Conservation (phyloP, 495 filamentous ascomycete species). For the Astrothelium macrocarpum region DNA sequence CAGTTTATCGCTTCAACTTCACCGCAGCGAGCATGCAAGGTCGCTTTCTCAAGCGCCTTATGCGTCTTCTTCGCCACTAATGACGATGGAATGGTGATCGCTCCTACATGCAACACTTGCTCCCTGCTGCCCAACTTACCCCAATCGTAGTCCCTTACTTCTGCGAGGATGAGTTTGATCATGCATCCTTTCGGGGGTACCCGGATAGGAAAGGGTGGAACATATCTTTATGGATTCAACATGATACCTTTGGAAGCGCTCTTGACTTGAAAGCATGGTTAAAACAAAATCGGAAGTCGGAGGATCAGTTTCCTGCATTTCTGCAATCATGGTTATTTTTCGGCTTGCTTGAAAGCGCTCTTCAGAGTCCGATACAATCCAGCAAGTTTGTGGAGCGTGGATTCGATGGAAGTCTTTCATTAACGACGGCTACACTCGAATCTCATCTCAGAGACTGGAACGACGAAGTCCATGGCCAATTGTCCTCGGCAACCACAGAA, state of each 20-base stretch:
- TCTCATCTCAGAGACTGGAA: not conserved
- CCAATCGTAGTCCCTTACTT: not conserved
- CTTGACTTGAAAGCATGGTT: not conserved
- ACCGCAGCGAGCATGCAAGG: no score
- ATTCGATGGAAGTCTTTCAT: not conserved
- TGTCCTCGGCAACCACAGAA: not conserved
- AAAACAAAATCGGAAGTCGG: not conserved
- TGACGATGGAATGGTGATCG: not conserved
- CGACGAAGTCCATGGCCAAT: not conserved
- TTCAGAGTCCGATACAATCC: not conserved
- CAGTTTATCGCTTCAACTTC: not conserved
- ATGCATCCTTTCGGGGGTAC: not conserved
- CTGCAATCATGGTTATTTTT: not conserved
- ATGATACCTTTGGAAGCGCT: not conserved
- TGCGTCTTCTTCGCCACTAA: no score
- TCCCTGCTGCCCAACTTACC: not conserved
- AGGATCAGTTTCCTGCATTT: not conserved
- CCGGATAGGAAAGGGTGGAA: not conserved
- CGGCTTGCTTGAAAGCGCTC: not conserved
- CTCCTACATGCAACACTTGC: not conserved
- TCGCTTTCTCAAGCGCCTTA: no score
- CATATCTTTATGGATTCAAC: not conserved
- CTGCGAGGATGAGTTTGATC: not conserved
- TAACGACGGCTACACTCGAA: not conserved
- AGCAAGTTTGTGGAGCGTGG: not conserved